Base-by-base conservation (phyloP, 2,329 filamentous ascomycete species). In the Aspergillus sojae region DNA sequence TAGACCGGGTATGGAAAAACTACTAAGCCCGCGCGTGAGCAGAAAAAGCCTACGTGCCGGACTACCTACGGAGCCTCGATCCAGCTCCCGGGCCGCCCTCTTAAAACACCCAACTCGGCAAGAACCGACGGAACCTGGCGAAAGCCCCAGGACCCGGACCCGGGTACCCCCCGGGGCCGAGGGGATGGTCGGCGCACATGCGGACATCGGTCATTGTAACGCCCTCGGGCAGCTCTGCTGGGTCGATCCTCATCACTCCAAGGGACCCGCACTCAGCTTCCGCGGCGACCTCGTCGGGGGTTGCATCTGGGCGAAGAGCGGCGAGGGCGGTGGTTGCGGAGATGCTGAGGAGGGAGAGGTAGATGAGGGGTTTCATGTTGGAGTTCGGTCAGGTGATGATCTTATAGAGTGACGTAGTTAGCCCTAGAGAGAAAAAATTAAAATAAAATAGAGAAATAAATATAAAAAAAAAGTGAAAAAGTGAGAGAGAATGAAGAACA, bases 81-180 rank as follows among this genome's bases (percentile, higher is more conserved):
- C 62, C 43, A 41, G 36, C 36, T 41, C 23, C 45, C 21, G 2
- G 2, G 58, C 62, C 53, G 60, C 62, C 43, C 60, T 62, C 59
- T 72, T 61, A 60, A 64, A 67, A 68, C 64, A 70, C 39, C 64
- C 65, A 57, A 63, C 34, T 50, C 60, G 61, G 39, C 30, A 66
- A 19, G 65, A 65, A 61, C 58, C 46, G 61, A 61, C 63, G 63
- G n/a, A 66, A 57, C 34, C 63, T 65, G 34, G 69, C 67, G 16
- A 68, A 63, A 41, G 56, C 61, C 58, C 71, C 70, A 62, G 69
- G 70, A 57, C 68, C 70, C 19, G 68, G 65, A 45, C 63, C 69
- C 14, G 62, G 66, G 43, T 62, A 65, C 32, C 64, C 70, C 65
- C 66, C 62, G 36, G 67, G 61, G 58, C 70, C 70, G 45, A 70